Evolutionary conservation across 805 yeast species (phyloP).

Genomic region (Starmerella roubikii): DNA sequence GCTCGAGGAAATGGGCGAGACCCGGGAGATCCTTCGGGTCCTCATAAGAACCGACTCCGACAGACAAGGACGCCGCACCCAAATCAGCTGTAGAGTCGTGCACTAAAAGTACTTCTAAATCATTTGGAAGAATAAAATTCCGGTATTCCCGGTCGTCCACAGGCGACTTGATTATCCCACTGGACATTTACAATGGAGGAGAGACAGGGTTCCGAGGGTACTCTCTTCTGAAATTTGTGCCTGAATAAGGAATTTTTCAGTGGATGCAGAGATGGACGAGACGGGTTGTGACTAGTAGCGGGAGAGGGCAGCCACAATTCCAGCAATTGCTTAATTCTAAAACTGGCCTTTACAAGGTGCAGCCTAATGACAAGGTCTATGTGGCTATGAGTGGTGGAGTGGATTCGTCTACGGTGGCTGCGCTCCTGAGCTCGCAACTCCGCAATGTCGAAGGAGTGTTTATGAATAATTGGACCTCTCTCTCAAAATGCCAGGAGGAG

Average conservation of each 20-base stretch:
- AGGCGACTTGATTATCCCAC: conserved; percentile 23
- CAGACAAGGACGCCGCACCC: conserved; percentile 60
- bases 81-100: conserved; percentile 58
- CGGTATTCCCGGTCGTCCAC: conserved; percentile 67
- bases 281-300: no score
- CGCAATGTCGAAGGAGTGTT: conserved; percentile 59
- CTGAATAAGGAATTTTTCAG: no score
- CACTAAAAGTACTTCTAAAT: conserved; percentile 50
- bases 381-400: conserved; percentile 97
- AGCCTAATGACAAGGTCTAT: conserved; percentile 42
- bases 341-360: conserved; percentile 8
- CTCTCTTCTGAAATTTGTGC: no score
- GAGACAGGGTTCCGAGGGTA: no score
- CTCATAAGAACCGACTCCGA: conserved; percentile 65
- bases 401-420: conserved; percentile 83
- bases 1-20: conserved; percentile 83
- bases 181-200: no score
- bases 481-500: conserved; percentile 57
- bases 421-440: conserved; percentile 36
- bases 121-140: conserved; percentile 53
- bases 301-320: no score
- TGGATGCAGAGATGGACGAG: no score
- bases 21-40: conserved; percentile 67
- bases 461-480: conserved; percentile 77
- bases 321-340: no score